A percentile compares a stretch with the other conserved stretches of the same genome.
Conservation (phyloP, 306 rosid species). For the Cucumis melo region DNA sequence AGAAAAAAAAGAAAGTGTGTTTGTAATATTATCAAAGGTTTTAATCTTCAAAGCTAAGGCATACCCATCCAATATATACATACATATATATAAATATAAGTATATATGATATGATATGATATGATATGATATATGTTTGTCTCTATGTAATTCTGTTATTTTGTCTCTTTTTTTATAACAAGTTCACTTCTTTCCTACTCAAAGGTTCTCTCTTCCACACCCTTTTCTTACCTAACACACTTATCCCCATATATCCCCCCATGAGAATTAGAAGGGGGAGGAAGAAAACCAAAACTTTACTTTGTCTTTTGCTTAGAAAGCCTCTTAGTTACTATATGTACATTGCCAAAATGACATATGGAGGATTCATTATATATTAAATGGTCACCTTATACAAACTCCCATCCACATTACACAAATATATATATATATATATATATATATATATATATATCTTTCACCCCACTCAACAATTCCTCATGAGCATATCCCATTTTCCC, state of each 20-base stretch:
- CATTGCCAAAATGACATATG: not conserved
- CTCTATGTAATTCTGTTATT: not conserved
- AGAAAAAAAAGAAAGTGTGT: not conserved
- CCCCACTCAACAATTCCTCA: slow-evolving; percentile 9
- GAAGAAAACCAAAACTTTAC: not conserved
- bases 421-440: too few species aligned
- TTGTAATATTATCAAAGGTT: not conserved
- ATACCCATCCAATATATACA: not conserved
- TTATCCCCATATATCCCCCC: not conserved
- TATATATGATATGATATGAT: not conserved
- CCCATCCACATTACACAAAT: not conserved
- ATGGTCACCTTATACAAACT: not conserved
- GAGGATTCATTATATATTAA: not conserved
- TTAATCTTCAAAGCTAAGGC: slow-evolving; percentile 71
- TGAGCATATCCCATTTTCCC: slow-evolving; percentile 7
- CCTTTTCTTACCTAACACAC: slow-evolving; percentile 27
- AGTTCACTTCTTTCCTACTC: slow-evolving; percentile 57
- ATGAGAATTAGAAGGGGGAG: not conserved
- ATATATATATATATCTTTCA: too few species aligned
- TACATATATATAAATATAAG: not conserved
- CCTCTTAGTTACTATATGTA: not conserved
- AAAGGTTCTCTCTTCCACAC: slow-evolving; percentile 28
- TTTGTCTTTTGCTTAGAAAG: not conserved
- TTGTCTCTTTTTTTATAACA: slow-evolving; percentile 1
- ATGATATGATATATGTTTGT: too few species aligned